Percentiles rank a stretch among this genome's conserved stretches.
Conservation (phyloP, 805 yeast genomes). For the Pichia sporocuriosa region DNA sequence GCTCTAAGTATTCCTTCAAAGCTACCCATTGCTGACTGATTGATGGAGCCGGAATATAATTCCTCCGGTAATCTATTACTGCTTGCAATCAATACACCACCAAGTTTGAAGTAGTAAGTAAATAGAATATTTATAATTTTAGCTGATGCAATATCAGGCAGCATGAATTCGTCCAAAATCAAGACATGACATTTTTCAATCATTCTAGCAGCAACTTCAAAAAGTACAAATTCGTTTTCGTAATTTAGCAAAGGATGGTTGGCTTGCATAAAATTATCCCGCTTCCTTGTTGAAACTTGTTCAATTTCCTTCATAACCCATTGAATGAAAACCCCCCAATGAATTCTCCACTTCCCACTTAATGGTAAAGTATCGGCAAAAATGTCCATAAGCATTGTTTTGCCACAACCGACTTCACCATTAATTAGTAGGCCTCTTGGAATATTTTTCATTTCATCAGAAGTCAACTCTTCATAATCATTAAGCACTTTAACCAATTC, state of each 20-base stretch:
- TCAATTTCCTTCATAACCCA: conserved; percentile 64
- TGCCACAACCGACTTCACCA: conserved; percentile 72
- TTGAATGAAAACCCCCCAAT: conserved; percentile 60
- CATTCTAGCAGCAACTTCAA: conserved; percentile 63
- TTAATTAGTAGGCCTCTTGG: conserved; percentile 61
- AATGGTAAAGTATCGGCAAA: conserved; percentile 63
- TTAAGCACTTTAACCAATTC: conserved; percentile 45
- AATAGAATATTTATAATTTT: conserved; percentile 59
- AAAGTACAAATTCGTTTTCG: conserved; percentile 58
- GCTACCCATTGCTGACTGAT: conserved; percentile 47
- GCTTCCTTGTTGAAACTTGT: conserved; percentile 40
- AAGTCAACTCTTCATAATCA: conserved; percentile 36
- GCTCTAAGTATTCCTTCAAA: conserved; percentile 51
- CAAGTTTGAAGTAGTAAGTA: conserved; percentile 62
- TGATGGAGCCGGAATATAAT: conserved; percentile 58
- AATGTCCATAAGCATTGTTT: conserved; percentile 66
- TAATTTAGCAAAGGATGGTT: conserved; percentile 30
- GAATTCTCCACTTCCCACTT: conserved; percentile 60
- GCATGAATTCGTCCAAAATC: conserved; percentile 67
- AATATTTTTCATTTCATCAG: conserved; percentile 46
- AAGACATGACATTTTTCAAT: conserved; percentile 50
- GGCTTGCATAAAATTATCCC: conserved; percentile 24
- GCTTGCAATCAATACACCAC: conserved; percentile 71
- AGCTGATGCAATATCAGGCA: conserved; percentile 71
- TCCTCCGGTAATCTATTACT: conserved; percentile 69